Conservation (phyloP, 1,284 basidiomycete species). For the Peniophora sp. region DNA sequence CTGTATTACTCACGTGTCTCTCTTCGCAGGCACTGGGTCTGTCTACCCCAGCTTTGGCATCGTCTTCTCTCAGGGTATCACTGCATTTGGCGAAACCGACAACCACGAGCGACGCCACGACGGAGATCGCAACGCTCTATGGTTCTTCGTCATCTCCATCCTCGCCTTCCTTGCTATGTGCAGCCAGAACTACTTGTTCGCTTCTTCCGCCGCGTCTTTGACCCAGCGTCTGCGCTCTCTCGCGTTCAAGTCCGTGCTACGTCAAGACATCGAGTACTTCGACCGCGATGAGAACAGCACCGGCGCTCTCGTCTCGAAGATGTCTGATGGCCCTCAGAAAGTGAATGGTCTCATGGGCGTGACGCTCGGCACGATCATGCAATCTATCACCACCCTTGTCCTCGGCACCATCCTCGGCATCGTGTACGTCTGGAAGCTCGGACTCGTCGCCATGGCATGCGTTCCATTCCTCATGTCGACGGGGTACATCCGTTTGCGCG, state of each 20-base stretch:
- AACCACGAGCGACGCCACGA: constrained; percentile 34
- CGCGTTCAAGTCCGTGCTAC: constrained; percentile 69
- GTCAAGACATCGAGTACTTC: constrained; percentile 87
- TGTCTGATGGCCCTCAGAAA: constrained; percentile 90
- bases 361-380: constrained; percentile 56
- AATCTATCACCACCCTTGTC: constrained; percentile 69
- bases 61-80: constrained; percentile 65
- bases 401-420: constrained; percentile 75
- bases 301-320: constrained; percentile 72
- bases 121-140: constrained; percentile 67
- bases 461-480: constrained; percentile 78
- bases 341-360: constrained; percentile 46
- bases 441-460: constrained; percentile 77
- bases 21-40: constrained; percentile 49
- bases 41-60: constrained; percentile 86
- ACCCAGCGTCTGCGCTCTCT: constrained; percentile 62
- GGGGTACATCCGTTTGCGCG: constrained; percentile 82
- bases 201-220: constrained; percentile 58
- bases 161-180: constrained; percentile 53
- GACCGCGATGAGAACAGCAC: constrained; percentile 81
- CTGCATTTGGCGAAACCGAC: constrained; percentile 47
- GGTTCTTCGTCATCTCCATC: constrained; percentile 82
- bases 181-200: constrained; percentile 64
- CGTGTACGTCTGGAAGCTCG: constrained; percentile 74
- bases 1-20: neutral